Evolutionary conservation across 208 protist genomes (phyloP).

Genomic region (Entamoeba dispar): DNA sequence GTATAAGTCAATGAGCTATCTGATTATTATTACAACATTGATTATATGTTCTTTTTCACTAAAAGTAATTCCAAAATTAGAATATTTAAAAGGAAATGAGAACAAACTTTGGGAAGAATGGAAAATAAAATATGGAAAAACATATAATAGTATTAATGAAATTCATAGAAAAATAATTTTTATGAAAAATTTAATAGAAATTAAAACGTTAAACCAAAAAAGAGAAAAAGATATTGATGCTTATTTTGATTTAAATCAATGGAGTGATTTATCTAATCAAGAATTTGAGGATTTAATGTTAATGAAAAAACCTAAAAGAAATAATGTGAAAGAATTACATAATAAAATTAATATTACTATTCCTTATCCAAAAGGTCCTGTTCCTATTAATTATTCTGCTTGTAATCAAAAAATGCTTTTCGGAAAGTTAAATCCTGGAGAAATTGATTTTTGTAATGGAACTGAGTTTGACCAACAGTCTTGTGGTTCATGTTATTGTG

Average conservation of each 20-base stretch:
- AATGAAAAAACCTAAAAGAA: background rate
- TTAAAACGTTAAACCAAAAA: background rate
- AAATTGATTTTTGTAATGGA: background rate
- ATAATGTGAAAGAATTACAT: background rate
- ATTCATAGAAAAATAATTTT: background rate
- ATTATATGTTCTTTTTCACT: too few species aligned
- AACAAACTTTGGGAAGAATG: background rate
- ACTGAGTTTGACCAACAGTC: background rate
- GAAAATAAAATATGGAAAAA: background rate
- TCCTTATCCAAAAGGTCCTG: background rate
- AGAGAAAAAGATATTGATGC: background rate
- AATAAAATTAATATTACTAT: background rate
- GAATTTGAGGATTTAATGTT: background rate
- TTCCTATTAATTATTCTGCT: background rate
- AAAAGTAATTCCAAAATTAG: too few species aligned
- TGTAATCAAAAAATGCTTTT: background rate
- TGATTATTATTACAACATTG: too few species aligned
- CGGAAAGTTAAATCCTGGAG: background rate
- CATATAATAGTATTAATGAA: background rate
- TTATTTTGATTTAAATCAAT: background rate
- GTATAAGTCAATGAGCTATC: too few species aligned
- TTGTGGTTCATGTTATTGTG: background rate
- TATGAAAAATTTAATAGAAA: background rate
- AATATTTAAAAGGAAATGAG: background rate
- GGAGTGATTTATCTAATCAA: background rate